Evolutionary conservation across 179 eudicot species (phyloP), one percentile per base, ranked within the genome.

Genomic region (Amaranthus tricolor): DNA sequence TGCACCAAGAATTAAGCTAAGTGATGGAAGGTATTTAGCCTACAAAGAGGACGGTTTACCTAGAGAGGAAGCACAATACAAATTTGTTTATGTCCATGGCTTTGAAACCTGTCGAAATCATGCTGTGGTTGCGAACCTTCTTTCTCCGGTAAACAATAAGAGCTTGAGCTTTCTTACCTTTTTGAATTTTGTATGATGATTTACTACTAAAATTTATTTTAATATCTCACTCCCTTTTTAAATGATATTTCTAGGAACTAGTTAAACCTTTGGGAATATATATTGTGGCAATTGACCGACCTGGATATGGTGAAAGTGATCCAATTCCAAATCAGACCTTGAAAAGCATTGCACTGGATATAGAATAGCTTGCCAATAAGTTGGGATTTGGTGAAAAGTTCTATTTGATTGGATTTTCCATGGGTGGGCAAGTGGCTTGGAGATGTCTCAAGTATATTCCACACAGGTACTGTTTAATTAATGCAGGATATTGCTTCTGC

Each of bases 21-120:
- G 83, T 12, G 87, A 84, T 71, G 87, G 87, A 68, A 82, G 87
- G 61, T 73, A 84, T 71, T 79, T 84, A 74, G 80, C 87, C 43
- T 84, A 82, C 77, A 67, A 71, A 66, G 85, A 76, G 65, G 40
- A 55, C 50, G 85, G 87, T n/a, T 77, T 84, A 2, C 83, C 87
- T 4, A 74, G 43, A 77, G 79, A 84, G 49, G 20, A 52, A 66
- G 87, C 87, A 12, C 70, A 79, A 40, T 71, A 81, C 54, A 79
- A 71, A 60, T 74, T 84, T n/a, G 57, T 84, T 19, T 82, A 79
- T 54, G 72, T 81, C 16, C 87, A 84, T 79, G 87, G 87, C 24
- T 84, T 84, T 68, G 85, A 66, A 54, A 73, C 76, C 48, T 78
- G 74, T 71, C 76, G 81, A 53, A 66, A 68, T 72, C 79, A 77